Conservation (phyloP, 208 protist species). For the Porcisia hertigi region DNA sequence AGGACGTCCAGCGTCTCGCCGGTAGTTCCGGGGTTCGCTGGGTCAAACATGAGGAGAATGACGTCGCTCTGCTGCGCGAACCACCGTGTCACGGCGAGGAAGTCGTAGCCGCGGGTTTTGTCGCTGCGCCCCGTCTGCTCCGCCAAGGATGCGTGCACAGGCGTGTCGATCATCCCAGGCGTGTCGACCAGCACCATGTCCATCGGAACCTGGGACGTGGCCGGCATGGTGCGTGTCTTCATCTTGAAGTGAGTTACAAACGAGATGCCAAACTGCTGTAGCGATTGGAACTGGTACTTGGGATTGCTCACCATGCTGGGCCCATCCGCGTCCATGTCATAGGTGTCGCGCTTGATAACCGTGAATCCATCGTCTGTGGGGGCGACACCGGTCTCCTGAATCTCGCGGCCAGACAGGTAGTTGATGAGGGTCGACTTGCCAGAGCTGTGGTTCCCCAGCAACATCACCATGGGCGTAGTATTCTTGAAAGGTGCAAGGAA, state of each 20-base stretch:
- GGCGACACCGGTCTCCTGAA: constrained; percentile 88
- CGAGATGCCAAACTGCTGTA: constrained; percentile 73
- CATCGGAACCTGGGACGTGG: constrained; percentile 40
- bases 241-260: constrained; percentile 84
- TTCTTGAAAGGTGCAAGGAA: constrained; percentile 48
- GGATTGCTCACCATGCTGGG: constrained; percentile 75
- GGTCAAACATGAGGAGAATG: constrained; percentile 92
- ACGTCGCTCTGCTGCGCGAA: constrained; percentile 89
- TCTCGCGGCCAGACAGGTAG: constrained; percentile 66
- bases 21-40: constrained; percentile 84
- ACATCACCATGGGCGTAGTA: constrained; percentile 82
- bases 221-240: constrained; percentile 64
- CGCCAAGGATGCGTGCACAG: constrained; percentile 44
- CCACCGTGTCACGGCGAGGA: constrained; percentile 80
- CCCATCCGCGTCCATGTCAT: constrained; percentile 77
- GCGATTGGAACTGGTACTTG: constrained; percentile 65
- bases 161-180: constrained; percentile 92
- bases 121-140: constrained; percentile 28
- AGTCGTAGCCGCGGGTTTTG: constrained; percentile 88
- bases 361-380: constrained; percentile 93
- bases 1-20: constrained; percentile 93
- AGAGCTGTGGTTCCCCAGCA: constrained; percentile 91
- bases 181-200: constrained; percentile 89
- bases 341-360: constrained; percentile 63
- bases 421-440: constrained; percentile 94